These are phyloP conservation scores for Rhodotorula toruloides DNA, from an alignment of 768 basidiomycete genomes.

Conservation along the genomic window DNA sequence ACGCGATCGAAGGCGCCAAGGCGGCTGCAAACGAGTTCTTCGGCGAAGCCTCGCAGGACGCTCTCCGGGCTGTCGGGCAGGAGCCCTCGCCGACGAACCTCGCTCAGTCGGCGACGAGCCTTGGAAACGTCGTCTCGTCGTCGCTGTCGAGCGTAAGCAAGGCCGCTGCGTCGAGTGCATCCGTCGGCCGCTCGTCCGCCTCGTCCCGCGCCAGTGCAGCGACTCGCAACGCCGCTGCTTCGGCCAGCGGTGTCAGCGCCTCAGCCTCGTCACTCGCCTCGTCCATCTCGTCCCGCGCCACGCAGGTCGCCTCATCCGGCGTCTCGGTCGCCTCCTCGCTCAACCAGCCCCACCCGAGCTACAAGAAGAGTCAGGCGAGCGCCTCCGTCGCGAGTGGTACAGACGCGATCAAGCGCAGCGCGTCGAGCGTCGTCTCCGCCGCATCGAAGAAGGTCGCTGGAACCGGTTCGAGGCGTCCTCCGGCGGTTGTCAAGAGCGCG, in stretches of 20 bases:
- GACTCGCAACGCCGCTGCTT: not conserved
- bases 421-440: slow-evolving; percentile 5
- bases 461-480: slow-evolving; percentile 3
- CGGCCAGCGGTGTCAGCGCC: not conserved
- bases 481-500: slow-evolving; percentile 8
- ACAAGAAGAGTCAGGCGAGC: slow-evolving; percentile 1
- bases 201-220: not conserved
- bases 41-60: slow-evolving; percentile 19
- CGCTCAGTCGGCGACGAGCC: slow-evolving; percentile 4
- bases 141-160: too few relatives aligned
- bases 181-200: not conserved
- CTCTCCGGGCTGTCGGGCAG: slow-evolving; percentile 3
- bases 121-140: not conserved
- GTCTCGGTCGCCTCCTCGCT: not conserved
- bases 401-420: slow-evolving; percentile 5
- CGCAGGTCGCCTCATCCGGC: slow-evolving; percentile 9
- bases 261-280: slow-evolving; percentile 3
- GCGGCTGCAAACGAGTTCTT: slow-evolving; percentile 1
- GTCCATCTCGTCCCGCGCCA: slow-evolving; percentile 17
- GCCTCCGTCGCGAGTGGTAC: not conserved
- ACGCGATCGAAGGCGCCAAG: not conserved
- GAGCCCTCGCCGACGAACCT: slow-evolving; percentile 14
- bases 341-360: slow-evolving; percentile 19
- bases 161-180: not conserved
- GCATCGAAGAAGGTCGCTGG: slow-evolving; percentile 8